Percentiles rank a stretch among this genome's conserved stretches.
phyloP scores from a whole-genome alignment of 176 grass and related monocot genomes.

The Aegilops umbellulata region DNA sequence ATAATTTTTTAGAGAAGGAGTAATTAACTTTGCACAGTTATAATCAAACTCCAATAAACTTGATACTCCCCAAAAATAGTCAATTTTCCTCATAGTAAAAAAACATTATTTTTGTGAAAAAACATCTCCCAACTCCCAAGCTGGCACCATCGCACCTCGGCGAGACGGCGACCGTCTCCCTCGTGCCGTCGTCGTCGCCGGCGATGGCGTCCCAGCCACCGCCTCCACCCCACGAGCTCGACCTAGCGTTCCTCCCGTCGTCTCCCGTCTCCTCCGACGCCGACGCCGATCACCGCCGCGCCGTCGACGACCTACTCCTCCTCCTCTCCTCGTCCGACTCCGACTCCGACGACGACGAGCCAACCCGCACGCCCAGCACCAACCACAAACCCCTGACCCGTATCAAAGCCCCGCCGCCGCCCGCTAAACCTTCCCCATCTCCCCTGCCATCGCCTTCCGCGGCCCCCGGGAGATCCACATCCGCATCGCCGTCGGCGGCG shows the following conservation, averaged over 20 bases:
- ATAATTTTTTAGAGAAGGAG: too few species aligned
- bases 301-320: slow-evolving; percentile 36
- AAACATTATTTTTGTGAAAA: too few species aligned
- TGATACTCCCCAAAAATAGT: too few species aligned
- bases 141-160: not conserved
- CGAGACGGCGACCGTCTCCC: not conserved
- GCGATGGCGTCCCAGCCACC: slow-evolving; percentile 38
- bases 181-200: slow-evolving; percentile 30
- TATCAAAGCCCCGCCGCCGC: not conserved
- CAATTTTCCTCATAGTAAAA: too few species aligned
- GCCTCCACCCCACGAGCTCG: slow-evolving; percentile 44
- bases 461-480: slow-evolving; percentile 35
- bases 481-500: slow-evolving; percentile 39
- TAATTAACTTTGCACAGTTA: too few species aligned
- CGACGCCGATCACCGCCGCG: slow-evolving; percentile 40
- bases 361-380: not conserved
- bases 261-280: slow-evolving; percentile 31
- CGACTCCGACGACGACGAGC: slow-evolving; percentile 21
- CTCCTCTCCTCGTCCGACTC: slow-evolving; percentile 43
- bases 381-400: not conserved
- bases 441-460: slow-evolving; percentile 20
- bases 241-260: slow-evolving; percentile 64
- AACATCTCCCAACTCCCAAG: too few species aligned
- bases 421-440: slow-evolving; percentile 25
- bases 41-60: too few species aligned